Evolutionary conservation across 1,284 basidiomycete genomes (phyloP), one percentile per base, ranked within the genome.

Genomic region (Trichosporon sp.): DNA sequence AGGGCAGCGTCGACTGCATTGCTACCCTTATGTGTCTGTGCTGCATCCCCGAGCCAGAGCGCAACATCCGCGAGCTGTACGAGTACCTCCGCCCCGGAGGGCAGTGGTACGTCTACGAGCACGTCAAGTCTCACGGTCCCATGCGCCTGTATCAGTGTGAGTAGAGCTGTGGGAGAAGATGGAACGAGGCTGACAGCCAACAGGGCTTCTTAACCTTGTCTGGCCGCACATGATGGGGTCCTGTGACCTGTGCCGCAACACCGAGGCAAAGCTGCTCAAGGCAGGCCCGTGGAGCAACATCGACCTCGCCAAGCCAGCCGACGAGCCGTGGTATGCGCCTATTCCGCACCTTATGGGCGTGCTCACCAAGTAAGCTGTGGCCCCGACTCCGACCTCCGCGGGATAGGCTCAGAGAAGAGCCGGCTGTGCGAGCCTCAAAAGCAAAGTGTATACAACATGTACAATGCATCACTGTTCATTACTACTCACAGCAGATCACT

Each of bases 71-170:
- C 34, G 66, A 63, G 61, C 64, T 68, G 14, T 68, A 68, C 64
- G 21, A 27, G n/a, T 68, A 68, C 34, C 66, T 68, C 62, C 65
- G 65, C 29, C 66, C 66, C 21, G 64, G 66, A 1, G 66, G 66
- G 6, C 46, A 36, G 19, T 68, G 66, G 66, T 68, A 49, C 34
- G 64, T 68, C 37, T 68, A 68, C 54, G 66, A 68, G 59, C 66
- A 68, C 19, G 66, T 68, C 33, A 44, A 37, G 19, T 33, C 56
- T 9, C 66, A 68, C 44, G 66, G 66, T 1, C 0, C 56, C 29
- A 60, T 67, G 54, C 11, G 54, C 14, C 11, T 60, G 2, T 67
- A 67, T 29, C 65, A 67, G 34, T 34, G 65, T 67, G 60, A 64
- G 65, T 60, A 7, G 3, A 8, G 7, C 10, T 13, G 16, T 19